phyloP scores from a whole-genome alignment of 805 yeast species.

The Torulaspora franciscae region DNA sequence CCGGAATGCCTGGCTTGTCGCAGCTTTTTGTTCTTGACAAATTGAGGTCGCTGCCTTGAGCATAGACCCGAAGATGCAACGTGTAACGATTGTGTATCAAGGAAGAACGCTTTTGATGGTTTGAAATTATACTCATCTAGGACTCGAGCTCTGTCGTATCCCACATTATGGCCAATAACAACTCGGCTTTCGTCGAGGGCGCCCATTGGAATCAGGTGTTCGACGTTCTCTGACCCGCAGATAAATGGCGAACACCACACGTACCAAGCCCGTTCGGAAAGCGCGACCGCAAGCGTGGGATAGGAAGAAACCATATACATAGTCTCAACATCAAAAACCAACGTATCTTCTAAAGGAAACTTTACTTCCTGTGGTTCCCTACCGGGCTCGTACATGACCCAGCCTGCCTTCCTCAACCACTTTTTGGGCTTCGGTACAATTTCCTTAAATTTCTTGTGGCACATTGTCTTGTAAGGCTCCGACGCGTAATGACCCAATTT shows the following conservation, averaged over 20 bases:
- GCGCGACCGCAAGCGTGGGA: slow-evolving; percentile 79
- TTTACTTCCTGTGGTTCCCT: slow-evolving; percentile 51
- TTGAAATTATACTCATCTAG: slow-evolving; percentile 72
- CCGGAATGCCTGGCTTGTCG: slow-evolving; percentile 6
- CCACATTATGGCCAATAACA: slow-evolving; percentile 84
- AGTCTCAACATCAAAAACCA: slow-evolving; percentile 89
- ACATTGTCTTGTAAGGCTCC: slow-evolving; percentile 51
- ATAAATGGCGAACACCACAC: slow-evolving; percentile 90
- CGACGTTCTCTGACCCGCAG: slow-evolving; percentile 40
- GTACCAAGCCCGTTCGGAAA: slow-evolving; percentile 77
- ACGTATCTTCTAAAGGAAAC: slow-evolving; percentile 63
- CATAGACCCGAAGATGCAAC: slow-evolving; percentile 89
- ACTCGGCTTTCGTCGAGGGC: slow-evolving; percentile 46
- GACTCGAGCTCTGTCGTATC: slow-evolving; percentile 85
- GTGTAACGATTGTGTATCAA: slow-evolving; percentile 93
- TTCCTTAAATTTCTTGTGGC: slow-evolving; percentile 44
- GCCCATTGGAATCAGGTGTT: slow-evolving; percentile 77
- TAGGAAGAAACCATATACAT: slow-evolving; percentile 68
- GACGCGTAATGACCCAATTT: slow-evolving; percentile 56
- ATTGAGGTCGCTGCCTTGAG: slow-evolving; percentile 79
- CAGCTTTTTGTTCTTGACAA: slow-evolving; percentile 48
- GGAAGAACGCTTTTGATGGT: slow-evolving; percentile 64
- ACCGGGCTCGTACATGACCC: slow-evolving; percentile 68
- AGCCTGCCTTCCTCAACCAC: slow-evolving; percentile 67
- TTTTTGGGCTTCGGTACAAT: slow-evolving; percentile 41